Evolutionary conservation across 192 early-diverging fungal species (phyloP).

Genomic region (Dimargaris verticillata): DNA sequence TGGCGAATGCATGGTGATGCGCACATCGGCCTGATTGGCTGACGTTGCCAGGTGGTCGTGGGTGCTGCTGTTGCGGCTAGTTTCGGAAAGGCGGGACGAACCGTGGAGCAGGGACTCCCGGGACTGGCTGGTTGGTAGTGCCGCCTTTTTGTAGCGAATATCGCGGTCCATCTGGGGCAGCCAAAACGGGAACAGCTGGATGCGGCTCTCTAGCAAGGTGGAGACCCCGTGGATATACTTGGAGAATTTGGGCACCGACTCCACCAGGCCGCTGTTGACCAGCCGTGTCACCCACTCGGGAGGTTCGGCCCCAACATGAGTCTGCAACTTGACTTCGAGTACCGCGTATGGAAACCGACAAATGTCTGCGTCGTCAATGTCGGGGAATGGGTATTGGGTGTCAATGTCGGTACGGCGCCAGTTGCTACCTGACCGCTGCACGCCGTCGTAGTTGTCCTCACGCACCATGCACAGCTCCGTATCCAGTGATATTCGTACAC

Average conservation of each 20-base stretch:
- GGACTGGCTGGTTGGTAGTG: neutral
- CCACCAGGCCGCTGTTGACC: conserved; percentile 75
- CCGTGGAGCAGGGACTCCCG: conserved; percentile 1
- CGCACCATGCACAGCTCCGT: conserved; percentile 91
- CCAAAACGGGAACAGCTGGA: conserved; percentile 86
- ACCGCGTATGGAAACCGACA: conserved; percentile 88
- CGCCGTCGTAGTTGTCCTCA: conserved; percentile 63
- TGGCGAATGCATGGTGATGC: neutral
- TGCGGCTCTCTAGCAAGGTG: conserved; percentile 62
- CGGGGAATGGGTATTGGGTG: conserved; percentile 58
- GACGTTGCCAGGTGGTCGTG: neutral
- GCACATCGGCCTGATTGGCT: neutral
- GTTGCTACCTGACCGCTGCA: conserved; percentile 53
- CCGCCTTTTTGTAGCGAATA: conserved; percentile 42
- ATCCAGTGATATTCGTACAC: conserved; percentile 85
- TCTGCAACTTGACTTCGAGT: conserved; percentile 94
- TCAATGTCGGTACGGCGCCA: conserved; percentile 85
- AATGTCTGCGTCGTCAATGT: conserved; percentile 64
- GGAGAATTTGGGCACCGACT: conserved; percentile 91
- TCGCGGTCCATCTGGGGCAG: conserved; percentile 85
- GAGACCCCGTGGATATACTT: conserved; percentile 95
- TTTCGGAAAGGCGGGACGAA: neutral
- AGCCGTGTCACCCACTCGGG: conserved; percentile 90
- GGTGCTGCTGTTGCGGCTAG: neutral
- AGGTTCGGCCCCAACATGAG: conserved; percentile 72